phyloP scores from a whole-genome alignment of 2,329 filamentous ascomycete genomes.

The Anthostomella pinea region DNA sequence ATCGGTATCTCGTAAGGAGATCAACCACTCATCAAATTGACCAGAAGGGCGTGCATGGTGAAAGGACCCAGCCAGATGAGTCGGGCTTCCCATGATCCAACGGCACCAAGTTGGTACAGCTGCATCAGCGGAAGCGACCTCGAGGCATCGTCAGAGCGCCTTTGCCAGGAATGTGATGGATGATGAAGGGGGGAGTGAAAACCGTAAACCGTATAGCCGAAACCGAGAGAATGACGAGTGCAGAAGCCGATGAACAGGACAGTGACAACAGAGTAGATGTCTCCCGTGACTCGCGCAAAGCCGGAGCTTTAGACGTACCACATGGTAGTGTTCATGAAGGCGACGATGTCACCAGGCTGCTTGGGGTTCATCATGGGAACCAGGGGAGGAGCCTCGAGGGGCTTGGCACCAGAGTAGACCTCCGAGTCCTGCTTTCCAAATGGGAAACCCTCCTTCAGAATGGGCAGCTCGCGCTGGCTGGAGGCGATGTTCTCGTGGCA shows the following conservation, averaged over 20 bases:
- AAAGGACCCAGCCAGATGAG: too few relatives aligned
- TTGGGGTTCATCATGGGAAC: slow-evolving; percentile 27
- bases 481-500: slow-evolving; percentile 61
- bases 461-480: slow-evolving; percentile 43
- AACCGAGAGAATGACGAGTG: neutral
- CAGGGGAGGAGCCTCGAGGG: slow-evolving; percentile 24
- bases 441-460: slow-evolving; percentile 38
- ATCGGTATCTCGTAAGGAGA: too few relatives aligned
- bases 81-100: too few relatives aligned
- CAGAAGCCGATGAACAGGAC: neutral
- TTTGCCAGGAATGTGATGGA: slow-evolving; percentile 2
- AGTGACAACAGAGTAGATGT: too few relatives aligned
- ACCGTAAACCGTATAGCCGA: slow-evolving; percentile 1
- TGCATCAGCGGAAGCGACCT: too few relatives aligned
- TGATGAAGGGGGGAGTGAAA: neutral
- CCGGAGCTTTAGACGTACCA: slow-evolving; percentile 39
- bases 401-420: slow-evolving; percentile 13
- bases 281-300: too few relatives aligned
- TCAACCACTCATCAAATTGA: too few relatives aligned
- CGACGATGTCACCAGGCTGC: slow-evolving; percentile 12
- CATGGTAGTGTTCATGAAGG: slow-evolving; percentile 39
- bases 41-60: too few relatives aligned
- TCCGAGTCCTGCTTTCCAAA: slow-evolving; percentile 25
- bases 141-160: slow-evolving; percentile 5
- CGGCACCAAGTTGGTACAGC: too few relatives aligned